Base-by-base conservation (phyloP, 768 basidiomycete species). In the Cystofilobasidium bisporidii region DNA sequence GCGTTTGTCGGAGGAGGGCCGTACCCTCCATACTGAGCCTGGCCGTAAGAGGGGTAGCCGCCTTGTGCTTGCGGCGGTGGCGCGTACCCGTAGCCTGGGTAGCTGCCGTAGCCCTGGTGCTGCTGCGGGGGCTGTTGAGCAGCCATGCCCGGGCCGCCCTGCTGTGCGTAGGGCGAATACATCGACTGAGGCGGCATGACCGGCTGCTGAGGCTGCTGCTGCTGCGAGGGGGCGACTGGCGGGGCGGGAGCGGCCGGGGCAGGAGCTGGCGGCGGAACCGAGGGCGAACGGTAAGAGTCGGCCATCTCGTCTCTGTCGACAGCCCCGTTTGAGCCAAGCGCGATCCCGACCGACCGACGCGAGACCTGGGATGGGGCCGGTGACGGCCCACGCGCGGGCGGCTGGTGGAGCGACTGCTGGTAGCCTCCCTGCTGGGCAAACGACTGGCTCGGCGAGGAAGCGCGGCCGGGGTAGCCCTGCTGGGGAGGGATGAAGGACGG, bases 221-320 rank as follows among this genome's bases (percentile, higher is more conserved):
- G 61, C 26, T 59, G 64, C 26, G 32, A 64, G 40, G 17, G 58
- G 30, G 30, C 22, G 3, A 63, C 62, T 9, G 28, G 36, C 55
- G 63, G 50, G 50, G 71, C 30, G 59, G 64, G 10, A 22, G 45
- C 8, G 65, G 63, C n/a, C n/a, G n/a, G 32, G 69, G 69, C 32
- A 61, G 69, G 64, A 59, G 77, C 28, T 60, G 72, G 20, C 55
- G 74, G 20, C 61, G 57, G 32, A 28, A 50, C 48, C 43, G 61
- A 28, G 24, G 55, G 43, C 73, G 62, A n/a, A 15, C 70, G 68
- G 71, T 79, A 80, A 22, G 72, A 69, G 69, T 82, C 83, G 18
- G 87, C 87, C 84, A 91, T 85, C 47, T 83, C 81, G 76, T 94
- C 92, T 69, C 87, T 84, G 41, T 86, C 79, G 8, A 94, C 92